Base-by-base conservation (phyloP, 768 basidiomycete species). In the Fomitopsis serialis region DNA sequence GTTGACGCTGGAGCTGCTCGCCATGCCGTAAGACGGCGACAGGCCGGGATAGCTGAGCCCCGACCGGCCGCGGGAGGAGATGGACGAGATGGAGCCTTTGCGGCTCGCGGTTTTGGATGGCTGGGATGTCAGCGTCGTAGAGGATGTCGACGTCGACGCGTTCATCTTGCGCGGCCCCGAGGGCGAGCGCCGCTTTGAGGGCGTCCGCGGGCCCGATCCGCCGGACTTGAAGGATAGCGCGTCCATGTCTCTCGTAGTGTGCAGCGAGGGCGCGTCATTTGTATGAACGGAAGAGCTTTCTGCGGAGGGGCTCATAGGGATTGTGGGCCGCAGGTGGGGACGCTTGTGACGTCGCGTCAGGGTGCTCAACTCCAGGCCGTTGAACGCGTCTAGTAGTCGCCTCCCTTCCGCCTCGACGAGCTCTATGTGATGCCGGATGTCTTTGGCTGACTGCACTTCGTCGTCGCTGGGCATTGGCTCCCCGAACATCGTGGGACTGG, bases 321-420 rank as follows among this genome's bases (percentile, higher is more conserved):
- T 58, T 13, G 58, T 53, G 22, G 64, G 58, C 29, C 62, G 59
- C 21, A 55, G 42, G 45, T 65, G 70, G 1, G 68, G 73, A 45
- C 72, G 72, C 55, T 70, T 71, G 44, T 74, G 69, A 27, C 74
- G 65, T 13, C 76, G 76, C 10, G 83, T 81, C 45, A 89, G 69
- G 21, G 84, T 79, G 32, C 77, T 85, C 53, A 91, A 72, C 66
- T 91, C 89, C 36, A 91, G 72, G 9, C 89, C 87, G 59, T 81
- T 87, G 66, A 91, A 91, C 2, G 88, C 87, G 62, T 91, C 89
- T 68, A 89, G 77, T 44, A 91, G 68, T 46, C 85, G 74, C 56
- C 77, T 76, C 6, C 79, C 81, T 63, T 92, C 89, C 29, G 82
- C 81, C 64, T 90, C 87, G 42, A 92, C 79, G 6, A 74, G 67